These are phyloP conservation scores for Fremontodendron californicum DNA, from an alignment of 345 rosid species.

Conservation along the genomic window DNA sequence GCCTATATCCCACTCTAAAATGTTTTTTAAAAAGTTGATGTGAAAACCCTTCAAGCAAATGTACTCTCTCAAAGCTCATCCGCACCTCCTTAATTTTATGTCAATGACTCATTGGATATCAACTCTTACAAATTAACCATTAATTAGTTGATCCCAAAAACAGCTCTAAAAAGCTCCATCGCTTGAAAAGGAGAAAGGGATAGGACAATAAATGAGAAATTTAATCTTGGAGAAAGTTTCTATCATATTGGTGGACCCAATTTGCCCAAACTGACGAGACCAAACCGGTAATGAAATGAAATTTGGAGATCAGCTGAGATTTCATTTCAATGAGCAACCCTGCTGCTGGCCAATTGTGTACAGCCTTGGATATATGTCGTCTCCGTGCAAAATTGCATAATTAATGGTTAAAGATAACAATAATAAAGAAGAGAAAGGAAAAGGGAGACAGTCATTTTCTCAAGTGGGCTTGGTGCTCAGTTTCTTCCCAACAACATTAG, in stretches of 20 bases:
- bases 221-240: neutral
- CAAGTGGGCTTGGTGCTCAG: constrained; percentile 23
- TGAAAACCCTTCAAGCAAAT: neutral
- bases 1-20: neutral
- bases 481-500: constrained; percentile 37
- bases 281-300: too few species aligned
- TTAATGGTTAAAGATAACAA: neutral
- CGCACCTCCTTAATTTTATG: too few species aligned
- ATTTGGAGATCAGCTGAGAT: neutral
- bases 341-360: neutral
- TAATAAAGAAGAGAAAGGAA: neutral
- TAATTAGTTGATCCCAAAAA: too few species aligned
- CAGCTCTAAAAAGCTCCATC: neutral
- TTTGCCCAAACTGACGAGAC: neutral
- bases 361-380: neutral
- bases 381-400: neutral
- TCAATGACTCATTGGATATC: neutral
- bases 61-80: neutral
- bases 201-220: neutral
- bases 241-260: neutral
- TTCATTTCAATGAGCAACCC: neutral
- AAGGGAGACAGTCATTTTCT: constrained; percentile 26
- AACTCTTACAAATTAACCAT: too few species aligned
- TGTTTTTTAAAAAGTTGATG: neutral
- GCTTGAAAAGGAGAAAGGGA: neutral